A percentile compares a stretch with the other conserved stretches of the same genome.
phyloP scores from a whole-genome alignment of 140 eudicot genomes.

The Artemisia princeps region DNA sequence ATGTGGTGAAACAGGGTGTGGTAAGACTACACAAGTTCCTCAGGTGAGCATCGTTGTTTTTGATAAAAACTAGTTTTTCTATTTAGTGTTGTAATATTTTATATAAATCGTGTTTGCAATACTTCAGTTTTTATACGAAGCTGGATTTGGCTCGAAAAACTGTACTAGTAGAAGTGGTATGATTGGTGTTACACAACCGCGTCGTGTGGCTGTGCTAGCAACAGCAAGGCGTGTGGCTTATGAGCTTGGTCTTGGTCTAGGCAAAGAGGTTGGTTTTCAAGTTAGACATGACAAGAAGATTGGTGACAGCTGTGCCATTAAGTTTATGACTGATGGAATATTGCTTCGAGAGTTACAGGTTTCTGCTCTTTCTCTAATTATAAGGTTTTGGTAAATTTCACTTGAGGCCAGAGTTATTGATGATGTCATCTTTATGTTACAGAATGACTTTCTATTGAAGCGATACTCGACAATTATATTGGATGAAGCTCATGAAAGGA shows the following conservation, averaged over 20 bases:
- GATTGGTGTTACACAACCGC: constrained; percentile 93
- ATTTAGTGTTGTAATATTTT: constrained; percentile 1
- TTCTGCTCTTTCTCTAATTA: neutral
- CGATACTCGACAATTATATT: constrained; percentile 68
- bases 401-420: neutral
- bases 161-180: constrained; percentile 51
- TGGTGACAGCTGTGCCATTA: constrained; percentile 75
- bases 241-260: constrained; percentile 78
- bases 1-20: constrained; percentile 97
- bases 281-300: constrained; percentile 80
- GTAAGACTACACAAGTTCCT: constrained; percentile 97
- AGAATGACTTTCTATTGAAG: constrained; percentile 77
- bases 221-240: constrained; percentile 88
- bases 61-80: neutral
- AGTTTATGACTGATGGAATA: constrained; percentile 98
- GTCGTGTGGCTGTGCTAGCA: constrained; percentile 95
- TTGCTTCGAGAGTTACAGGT: constrained; percentile 98
- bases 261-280: constrained; percentile 92
- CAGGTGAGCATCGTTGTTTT: constrained; percentile 48
- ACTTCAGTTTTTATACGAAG: constrained; percentile 82
- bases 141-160: constrained; percentile 69
- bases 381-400: neutral
- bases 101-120: constrained; percentile 13
- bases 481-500: constrained; percentile 99
- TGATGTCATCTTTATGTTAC: constrained; percentile 29